Base-by-base conservation (phyloP, 352 stramenopile genomes). In the Phytopythium boreale region DNA sequence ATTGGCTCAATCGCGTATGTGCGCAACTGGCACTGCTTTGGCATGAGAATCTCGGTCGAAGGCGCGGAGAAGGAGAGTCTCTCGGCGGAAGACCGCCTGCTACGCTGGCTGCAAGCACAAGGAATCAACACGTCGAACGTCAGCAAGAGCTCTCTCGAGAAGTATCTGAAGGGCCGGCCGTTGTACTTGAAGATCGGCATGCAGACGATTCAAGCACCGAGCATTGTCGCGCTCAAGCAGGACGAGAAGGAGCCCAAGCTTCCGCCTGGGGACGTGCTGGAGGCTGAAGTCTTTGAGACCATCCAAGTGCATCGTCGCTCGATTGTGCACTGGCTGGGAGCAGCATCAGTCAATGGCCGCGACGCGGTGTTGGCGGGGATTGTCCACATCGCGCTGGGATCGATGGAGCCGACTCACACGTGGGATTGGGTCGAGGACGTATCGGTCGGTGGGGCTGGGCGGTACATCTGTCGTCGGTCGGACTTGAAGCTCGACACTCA, bases 11-110 rank as follows among this genome's bases (percentile, higher is more conserved):
- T 97, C 47, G 86, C 84, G 10, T 96, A 93, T 41, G 84, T 97
- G 29, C 85, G 89, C 26, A 97, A 96, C 64, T 97, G 89, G 89
- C 89, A 97, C 67, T 94, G 89, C 64, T 97, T 97, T 62, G 89
- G 89, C 0, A 92, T 96, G 83, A 89, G 89, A 34, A 68, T 96
- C 5, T 91, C 85, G 7, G 65, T 72, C 1, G 82, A 86, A 49
- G 69, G 64, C 56, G 56, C 57, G 29, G 76, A 87, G 46, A 82
- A 76, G 43, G 66, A 68, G n/a, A 73, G 67, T 1, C 47, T 96
- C 22, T 80, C 76, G 12, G 86, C 81, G 9, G 83, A 96, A 71
- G 82, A 96, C 24, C 75, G 89, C 0, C 53, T 97, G 36, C 71
- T 96, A 53, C 88, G 89, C 8, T 97, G 90, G 84, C 74, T 97